A percentile compares a stretch with the other conserved stretches of the same genome.
These are phyloP conservation scores for Talinum fruticosum DNA, from an alignment of 148 eudicot species.

Conservation along the genomic window DNA sequence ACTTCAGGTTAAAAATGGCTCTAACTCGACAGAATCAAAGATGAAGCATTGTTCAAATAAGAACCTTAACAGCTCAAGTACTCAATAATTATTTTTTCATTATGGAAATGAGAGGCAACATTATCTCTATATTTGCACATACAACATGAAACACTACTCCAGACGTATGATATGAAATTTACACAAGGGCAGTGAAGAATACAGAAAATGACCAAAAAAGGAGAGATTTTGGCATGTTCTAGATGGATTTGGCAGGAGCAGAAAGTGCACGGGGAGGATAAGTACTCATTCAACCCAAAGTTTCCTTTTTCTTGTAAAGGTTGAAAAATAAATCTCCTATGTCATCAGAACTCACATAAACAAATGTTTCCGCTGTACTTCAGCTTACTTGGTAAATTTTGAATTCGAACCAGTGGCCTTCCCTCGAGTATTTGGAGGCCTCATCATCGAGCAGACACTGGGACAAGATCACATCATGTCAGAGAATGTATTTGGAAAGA, in stretches of 20 bases:
- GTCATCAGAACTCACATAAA: not conserved
- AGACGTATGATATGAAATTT: not conserved
- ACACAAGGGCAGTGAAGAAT: not conserved
- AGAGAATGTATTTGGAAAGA: not conserved
- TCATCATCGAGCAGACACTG: slow-evolving; percentile 13
- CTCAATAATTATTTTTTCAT: not conserved
- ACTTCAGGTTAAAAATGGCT: too few species aligned
- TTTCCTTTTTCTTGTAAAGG: not conserved
- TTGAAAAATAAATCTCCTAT: not conserved
- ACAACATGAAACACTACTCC: slow-evolving; percentile 2
- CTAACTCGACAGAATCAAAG: not conserved
- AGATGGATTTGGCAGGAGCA: not conserved
- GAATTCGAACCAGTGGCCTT: slow-evolving; percentile 14
- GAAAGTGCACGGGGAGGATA: not conserved
- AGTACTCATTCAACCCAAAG: not conserved
- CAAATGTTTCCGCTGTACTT: not conserved
- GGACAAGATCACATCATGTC: not conserved
- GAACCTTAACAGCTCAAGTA: not conserved
- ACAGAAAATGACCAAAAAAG: not conserved
- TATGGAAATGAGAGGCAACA: not conserved
- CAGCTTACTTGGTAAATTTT: slow-evolving; percentile 26
- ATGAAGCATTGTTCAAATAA: not conserved
- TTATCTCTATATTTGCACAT: slow-evolving; percentile 2
- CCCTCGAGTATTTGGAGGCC: slow-evolving; percentile 21
- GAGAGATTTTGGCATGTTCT: not conserved